These are phyloP conservation scores for Fusarium praegraminearum DNA, from an alignment of 2,329 filamentous ascomycete genomes.

Conservation along the genomic window DNA sequence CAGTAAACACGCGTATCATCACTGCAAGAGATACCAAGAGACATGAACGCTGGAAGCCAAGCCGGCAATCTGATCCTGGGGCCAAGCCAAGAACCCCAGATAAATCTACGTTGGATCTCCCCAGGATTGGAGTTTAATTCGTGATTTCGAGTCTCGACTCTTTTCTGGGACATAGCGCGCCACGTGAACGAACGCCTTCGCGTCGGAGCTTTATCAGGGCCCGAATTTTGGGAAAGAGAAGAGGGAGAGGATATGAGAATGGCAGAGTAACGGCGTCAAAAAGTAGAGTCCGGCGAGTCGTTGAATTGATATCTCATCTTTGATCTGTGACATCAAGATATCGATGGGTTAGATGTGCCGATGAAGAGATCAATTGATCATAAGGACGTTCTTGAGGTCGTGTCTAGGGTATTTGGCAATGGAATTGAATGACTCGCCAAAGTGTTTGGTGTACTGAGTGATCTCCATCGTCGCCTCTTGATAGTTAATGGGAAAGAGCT, in stretches of 20 bases:
- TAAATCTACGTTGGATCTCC: slow-evolving; percentile 7
- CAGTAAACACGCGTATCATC: background rate
- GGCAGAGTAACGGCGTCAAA: background rate
- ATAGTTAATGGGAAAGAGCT: too few species aligned
- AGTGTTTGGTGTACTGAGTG: background rate
- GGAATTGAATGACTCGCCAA: background rate
- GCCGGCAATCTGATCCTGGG: background rate
- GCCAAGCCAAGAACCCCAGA: slow-evolving; percentile 2
- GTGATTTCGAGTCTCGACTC: background rate
- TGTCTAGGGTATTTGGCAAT: background rate
- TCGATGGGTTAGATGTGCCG: background rate
- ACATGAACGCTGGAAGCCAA: background rate
- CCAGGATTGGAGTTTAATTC: slow-evolving; percentile 1
- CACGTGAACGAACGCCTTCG: slow-evolving; percentile 16
- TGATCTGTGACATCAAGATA: background rate
- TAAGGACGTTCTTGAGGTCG: background rate
- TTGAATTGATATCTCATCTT: background rate
- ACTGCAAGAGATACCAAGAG: too few species aligned
- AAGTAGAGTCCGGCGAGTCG: slow-evolving; percentile 31
- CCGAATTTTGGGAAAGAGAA: slow-evolving; percentile 7
- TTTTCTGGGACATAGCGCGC: background rate
- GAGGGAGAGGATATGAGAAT: background rate
- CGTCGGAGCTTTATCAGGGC: slow-evolving; percentile 27
- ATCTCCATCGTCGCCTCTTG: background rate
- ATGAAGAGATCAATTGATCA: background rate